Percentiles rank a stretch among this genome's conserved stretches.
Conservation (phyloP, 2,329 filamentous ascomycete species). For the Dothidotthia symphoricarpi region DNA sequence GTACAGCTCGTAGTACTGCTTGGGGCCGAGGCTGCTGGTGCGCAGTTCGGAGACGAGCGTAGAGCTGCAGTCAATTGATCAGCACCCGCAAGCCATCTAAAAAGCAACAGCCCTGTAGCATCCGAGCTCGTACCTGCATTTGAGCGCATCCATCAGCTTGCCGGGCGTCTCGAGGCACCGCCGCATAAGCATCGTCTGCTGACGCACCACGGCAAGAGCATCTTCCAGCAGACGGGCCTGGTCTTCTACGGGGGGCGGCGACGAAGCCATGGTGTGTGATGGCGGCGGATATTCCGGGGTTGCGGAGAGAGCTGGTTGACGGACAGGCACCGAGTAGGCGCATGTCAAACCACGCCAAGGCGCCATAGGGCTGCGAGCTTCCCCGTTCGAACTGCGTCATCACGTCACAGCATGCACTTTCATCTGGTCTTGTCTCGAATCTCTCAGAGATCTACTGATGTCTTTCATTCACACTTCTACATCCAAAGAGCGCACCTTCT, state of each 20-base stretch:
- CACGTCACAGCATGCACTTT: constrained; percentile 1
- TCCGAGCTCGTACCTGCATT: constrained; percentile 75
- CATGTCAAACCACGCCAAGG: constrained; percentile 27
- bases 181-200: constrained; percentile 96
- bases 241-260: constrained; percentile 53
- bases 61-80: constrained; percentile 59
- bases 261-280: constrained; percentile 45
- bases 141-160: constrained; percentile 99
- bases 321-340: constrained; percentile 21
- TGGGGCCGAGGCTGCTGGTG: constrained; percentile 94
- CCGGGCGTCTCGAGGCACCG: constrained; percentile 95
- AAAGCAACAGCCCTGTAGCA: not conserved
- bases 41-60: constrained; percentile 97
- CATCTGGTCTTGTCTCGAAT: no score
- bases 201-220: constrained; percentile 91
- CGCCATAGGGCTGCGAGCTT: constrained; percentile 26
- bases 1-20: constrained; percentile 99
- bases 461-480: constrained; percentile 1
- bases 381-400: constrained; percentile 30
- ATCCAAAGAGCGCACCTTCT: constrained; percentile 1
- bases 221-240: constrained; percentile 92
- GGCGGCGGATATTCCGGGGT: constrained; percentile 25
- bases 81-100: constrained; percentile 11
- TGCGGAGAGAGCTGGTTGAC: constrained; percentile 27
- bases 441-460: no score